Evolutionary conservation across 2,329 filamentous ascomycete species (phyloP), one percentile per base, ranked within the genome.

Genomic region (Colletotrichum gigasporum): DNA sequence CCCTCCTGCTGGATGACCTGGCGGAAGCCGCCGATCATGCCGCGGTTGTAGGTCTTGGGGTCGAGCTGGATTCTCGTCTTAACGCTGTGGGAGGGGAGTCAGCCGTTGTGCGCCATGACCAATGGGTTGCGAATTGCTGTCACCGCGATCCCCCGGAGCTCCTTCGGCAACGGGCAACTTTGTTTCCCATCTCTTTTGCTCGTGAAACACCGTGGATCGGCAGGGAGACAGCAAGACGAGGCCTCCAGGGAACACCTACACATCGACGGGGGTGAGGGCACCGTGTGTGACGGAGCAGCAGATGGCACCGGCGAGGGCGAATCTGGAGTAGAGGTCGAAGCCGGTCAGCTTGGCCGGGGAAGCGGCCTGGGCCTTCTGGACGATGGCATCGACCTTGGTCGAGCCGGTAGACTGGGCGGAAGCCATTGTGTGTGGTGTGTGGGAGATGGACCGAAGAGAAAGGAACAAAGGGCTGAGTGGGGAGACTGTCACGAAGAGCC

Each of bases 241-340:
- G 30, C 20, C 35, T 45, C 10, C 30, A 42, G 26, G 20, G n/a
- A 52, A 59, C 41, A 92, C 95, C 82, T 96, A 98, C 95, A 99
- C 96, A 92, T 99, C 96, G 82, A 99, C 94, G 78, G 96, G 96
- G 73, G 96, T 99, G 75, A 98, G 90, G 77, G 87, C 91, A 82
- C 95, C 96, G 89, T 99, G 96, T 78, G 96, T 99, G 84, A 98
- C 85, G 74, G 94, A 96, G 84, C 96, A 99, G 90, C 96, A 97
- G 86, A 98, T 85, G 74, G 96, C 96, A 84, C 96, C 96, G 75
- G 96, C 94, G 75, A 99, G 91, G 83, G 96, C 95, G 85, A 97
- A 97, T 83, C 93, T 90, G 75, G 93, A 92, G 90, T 98, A 98
- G 74, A 99, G 92, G 66, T 80, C 84, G 71, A 94, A 4, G 70